Evolutionary conservation across 345 rosid species (phyloP), one percentile per base, ranked within the genome.

Genomic region (Lepidium africanum): DNA sequence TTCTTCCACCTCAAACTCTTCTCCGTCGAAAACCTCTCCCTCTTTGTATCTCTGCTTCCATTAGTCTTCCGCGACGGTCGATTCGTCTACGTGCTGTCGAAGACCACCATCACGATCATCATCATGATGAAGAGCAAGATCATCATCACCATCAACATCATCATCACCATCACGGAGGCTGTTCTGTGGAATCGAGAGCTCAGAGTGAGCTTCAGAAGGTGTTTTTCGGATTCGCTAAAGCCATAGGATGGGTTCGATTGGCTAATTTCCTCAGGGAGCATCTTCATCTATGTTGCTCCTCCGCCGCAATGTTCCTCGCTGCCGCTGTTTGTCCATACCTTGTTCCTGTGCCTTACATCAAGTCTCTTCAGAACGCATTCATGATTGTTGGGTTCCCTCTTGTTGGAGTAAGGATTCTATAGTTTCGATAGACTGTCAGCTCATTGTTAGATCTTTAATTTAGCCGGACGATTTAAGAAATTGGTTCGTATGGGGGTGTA

Each of bases 211-310:
- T 80, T 10, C 97, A 85, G 84, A 76, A 64, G 49, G 76, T 76
- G 0, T 38, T 94, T 14, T 73, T 83, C 30, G 75, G 75, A 25
- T 87, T 94, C 71, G 95, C 99, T 42, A 84, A 75, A 64, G 80
- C 90, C 0, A 67, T 80, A 0, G 79, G 92, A 77, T 94, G 99
- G 99, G 62, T 72, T 49, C 85, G 84, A 67, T 71, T 87, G 48
- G 97, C 99, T 16, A 81, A 86, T 80, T 77, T 80, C 72, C 77
- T 89, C 70, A 82, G 99, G 48, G 99, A 94, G 85, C 77, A 94
- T 68, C 81, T 94, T 66, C 92, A 82, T 48, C 85, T 81, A 43
- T 91, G 97, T 65, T 87, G 96, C 76, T 86, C 86, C 70, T 81
- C 99, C 48, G 74, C 91, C 13, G 90, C 69, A 12, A 21, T 94